Evolutionary conservation across 2,329 filamentous ascomycete species (phyloP).

Genomic region (Penicillium sp.): DNA sequence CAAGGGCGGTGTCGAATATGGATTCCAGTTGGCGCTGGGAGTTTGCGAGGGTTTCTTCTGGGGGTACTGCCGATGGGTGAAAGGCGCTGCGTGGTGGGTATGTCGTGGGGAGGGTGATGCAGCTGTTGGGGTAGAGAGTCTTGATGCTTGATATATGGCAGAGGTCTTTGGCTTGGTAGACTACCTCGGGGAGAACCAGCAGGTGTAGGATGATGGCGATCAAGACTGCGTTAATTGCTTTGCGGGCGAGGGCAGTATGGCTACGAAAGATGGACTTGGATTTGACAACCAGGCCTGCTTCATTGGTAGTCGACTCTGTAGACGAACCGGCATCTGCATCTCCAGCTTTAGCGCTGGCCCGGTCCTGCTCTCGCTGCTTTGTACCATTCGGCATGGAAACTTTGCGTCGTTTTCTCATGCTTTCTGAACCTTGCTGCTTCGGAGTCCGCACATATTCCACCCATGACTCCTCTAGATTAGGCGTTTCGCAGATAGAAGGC

Average conservation of each 20-base stretch:
- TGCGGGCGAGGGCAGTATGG: slow-evolving; percentile 12
- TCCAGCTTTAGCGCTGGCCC: background rate
- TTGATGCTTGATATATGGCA: slow-evolving; percentile 27
- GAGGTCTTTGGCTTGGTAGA: slow-evolving; percentile 32
- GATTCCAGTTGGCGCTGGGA: slow-evolving; percentile 28
- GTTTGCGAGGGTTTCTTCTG: slow-evolving; percentile 19
- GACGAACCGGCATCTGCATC: slow-evolving; percentile 11
- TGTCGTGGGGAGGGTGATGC: slow-evolving; percentile 17
- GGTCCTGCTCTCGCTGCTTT: slow-evolving; percentile 3
- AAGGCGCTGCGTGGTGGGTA: slow-evolving; percentile 4
- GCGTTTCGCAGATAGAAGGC: slow-evolving; percentile 39
- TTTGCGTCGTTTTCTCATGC: slow-evolving; percentile 27
- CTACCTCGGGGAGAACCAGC: slow-evolving; percentile 35
- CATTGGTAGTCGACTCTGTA: background rate
- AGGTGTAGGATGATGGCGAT: slow-evolving; percentile 33
- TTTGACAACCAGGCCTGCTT: background rate
- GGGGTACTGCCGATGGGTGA: slow-evolving; percentile 13
- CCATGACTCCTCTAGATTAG: slow-evolving; percentile 35
- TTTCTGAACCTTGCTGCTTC: slow-evolving; percentile 4
- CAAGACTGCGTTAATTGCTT: slow-evolving; percentile 27
- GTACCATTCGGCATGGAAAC: background rate
- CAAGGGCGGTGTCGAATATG: slow-evolving; percentile 31
- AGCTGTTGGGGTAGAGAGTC: slow-evolving; percentile 31
- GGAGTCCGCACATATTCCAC: slow-evolving; percentile 25
- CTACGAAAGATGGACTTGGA: background rate